Base-by-base conservation (phyloP, 176 grass and related monocot genomes). In the Musa beccarii region DNA sequence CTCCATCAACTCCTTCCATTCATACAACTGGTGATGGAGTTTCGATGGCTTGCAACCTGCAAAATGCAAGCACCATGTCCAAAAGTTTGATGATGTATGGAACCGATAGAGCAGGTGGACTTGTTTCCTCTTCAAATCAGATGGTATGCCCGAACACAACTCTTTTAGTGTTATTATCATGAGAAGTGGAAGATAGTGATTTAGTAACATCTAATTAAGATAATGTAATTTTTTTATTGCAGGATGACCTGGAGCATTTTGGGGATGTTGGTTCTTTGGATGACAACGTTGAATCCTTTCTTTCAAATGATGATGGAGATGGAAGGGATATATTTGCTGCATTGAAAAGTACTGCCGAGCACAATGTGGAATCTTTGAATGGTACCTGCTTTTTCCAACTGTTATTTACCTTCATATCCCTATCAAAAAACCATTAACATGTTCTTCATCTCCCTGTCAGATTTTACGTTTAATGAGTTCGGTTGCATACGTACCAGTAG, bases 251-350 rank as follows among this genome's bases (percentile, higher is more conserved):
- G 82, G 94, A 98, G 81, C 80, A 54, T 81, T 98, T 92, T 63
- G 86, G 83, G 11, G 90, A 98, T 84, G 81, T 86, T 67, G 84
- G 84, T 74, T 86, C 81, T 62, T 93, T 98, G 71, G 94, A 91
- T 82, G 94, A 93, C 34, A 93, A 98, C 57, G 90, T 98, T 64
- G 94, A 93, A 79, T 93, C 94, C 19, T 98, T 98, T 79, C 86
- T 98, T 64, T 98, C 90, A 22, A 90, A 91, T 78, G 90, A 93
- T 74, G 94, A 93, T 66, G 85, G 86, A 77, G 94, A 98, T 55
- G 80, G 83, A 83, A 82, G 88, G 75, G 90, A 84, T 67, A 98
- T 98, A 75, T 98, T 98, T 80, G 75, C 85, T 85, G 82, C 90
- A 54, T 15, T 98, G 82, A 91, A 91, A 87, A 85, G 85, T 49